phyloP scores from a whole-genome alignment of 257 asterid genomes.

The Solanum ahanhuiri region DNA sequence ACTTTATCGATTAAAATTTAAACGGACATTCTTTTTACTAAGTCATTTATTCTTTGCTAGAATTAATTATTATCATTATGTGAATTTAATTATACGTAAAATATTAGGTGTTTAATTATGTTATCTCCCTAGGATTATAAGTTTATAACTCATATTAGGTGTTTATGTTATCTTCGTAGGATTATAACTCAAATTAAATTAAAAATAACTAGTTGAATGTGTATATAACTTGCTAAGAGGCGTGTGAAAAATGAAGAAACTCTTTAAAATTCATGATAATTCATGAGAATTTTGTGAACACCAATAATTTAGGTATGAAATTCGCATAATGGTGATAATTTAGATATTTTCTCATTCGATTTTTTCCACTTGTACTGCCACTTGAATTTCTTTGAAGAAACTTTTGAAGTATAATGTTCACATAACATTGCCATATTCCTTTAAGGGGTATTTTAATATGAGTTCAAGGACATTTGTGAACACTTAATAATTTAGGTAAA shows the following conservation, averaged over 20 bases:
- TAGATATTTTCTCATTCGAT: background rate
- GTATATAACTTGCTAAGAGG: background rate
- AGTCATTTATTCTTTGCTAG: background rate
- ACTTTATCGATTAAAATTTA: background rate
- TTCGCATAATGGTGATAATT: background rate
- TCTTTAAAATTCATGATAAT: background rate
- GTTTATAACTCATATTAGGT: background rate
- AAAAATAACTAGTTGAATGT: background rate
- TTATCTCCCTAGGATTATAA: background rate
- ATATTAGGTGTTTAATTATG: background rate
- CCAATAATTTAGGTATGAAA: background rate
- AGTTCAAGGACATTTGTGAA: background rate
- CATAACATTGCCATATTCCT: background rate
- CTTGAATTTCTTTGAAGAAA: background rate
- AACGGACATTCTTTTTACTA: background rate
- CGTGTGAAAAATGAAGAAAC: background rate
- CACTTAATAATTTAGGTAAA: background rate
- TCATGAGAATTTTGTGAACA: background rate
- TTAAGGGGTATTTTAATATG: background rate
- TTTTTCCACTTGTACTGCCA: background rate
- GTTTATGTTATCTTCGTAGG: background rate
- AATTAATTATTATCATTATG: background rate
- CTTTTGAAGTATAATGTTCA: accelerated
- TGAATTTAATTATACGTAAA: background rate
- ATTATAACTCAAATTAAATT: background rate